Evolutionary conservation across 192 early-diverging fungal species (phyloP), one percentile per base, ranked within the genome.

Genomic region (Coemansia sp.): DNA sequence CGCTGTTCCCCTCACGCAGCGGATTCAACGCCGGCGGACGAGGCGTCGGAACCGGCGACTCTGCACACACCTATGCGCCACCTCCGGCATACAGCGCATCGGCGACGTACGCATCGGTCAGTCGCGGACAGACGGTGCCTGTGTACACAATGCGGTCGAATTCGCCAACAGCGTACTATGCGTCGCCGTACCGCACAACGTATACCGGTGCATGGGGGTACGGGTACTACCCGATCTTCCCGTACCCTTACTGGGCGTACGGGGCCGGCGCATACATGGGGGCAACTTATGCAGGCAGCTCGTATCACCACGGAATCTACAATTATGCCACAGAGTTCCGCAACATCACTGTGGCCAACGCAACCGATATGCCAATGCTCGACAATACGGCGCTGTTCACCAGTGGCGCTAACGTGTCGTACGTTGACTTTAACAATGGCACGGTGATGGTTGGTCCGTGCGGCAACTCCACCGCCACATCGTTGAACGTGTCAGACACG

Each of bases 121-220:
- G 54, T 42, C 61, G 58, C 9, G 76, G 76, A 0, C 76, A 79
- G 54, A 73, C 70, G 0, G 59, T 79, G 10, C 62, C 53, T 7
- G 41, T 68, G 1, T 53, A 64, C 47, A 55, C 70, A 2, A 57
- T 79, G 30, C 37, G 31, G 3, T 57, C 56, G 1, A 47, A 47
- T 13, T 28, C 76, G 31, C 76, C 76, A 8, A 29, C 63, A 0
- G 40, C 64, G 15, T 79, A 79, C 70, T 79, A 79, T 28, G 70
- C 70, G 3, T 63, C 76, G 38, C 52, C 70, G 3, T 50, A 60
- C 34, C 59, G 76, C 17, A 47, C 36, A 3, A 19, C 36, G 30
- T 79, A 79, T 53, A 62, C 70, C 30, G 76, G 76, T 0, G 70
- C 76, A 2, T 79, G 76, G 76, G 76, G 76, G 19, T 79, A 79